Percentiles rank a stretch among this genome's conserved stretches.
Conservation (phyloP, 257 asterid species). For the Lycium ferocissimum region DNA sequence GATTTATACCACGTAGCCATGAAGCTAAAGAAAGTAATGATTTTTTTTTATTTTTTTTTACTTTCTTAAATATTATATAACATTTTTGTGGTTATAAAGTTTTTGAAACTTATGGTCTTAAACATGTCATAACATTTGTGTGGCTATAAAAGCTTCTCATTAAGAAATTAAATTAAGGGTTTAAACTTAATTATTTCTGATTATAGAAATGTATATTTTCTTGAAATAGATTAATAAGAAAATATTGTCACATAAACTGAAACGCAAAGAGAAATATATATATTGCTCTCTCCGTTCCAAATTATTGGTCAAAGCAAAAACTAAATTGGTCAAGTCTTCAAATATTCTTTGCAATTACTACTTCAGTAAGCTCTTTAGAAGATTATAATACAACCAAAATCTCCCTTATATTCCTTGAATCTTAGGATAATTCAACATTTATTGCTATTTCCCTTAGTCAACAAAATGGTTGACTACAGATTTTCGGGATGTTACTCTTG, state of each 20-base stretch:
- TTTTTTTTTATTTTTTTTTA: too few species aligned
- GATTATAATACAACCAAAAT: background rate
- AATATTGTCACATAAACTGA: background rate
- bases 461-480: background rate
- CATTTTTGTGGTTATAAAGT: too few species aligned
- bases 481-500: too few species aligned
- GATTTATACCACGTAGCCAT: too few species aligned
- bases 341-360: background rate
- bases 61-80: too few species aligned
- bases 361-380: background rate
- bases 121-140: too few species aligned
- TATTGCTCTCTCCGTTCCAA: background rate
- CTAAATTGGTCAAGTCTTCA: background rate
- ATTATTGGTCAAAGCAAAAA: background rate
- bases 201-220: background rate
- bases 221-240: background rate
- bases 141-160: too few species aligned
- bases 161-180: too few species aligned
- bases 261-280: background rate
- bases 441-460: background rate
- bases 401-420: background rate
- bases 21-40: too few species aligned
- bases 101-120: too few species aligned
- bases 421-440: background rate
- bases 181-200: too few species aligned